Percentiles rank a stretch among this genome's conserved stretches.
These are phyloP conservation scores for Fusarium sterilihyphosum DNA, from an alignment of 2,329 filamentous ascomycete species.

Conservation along the genomic window DNA sequence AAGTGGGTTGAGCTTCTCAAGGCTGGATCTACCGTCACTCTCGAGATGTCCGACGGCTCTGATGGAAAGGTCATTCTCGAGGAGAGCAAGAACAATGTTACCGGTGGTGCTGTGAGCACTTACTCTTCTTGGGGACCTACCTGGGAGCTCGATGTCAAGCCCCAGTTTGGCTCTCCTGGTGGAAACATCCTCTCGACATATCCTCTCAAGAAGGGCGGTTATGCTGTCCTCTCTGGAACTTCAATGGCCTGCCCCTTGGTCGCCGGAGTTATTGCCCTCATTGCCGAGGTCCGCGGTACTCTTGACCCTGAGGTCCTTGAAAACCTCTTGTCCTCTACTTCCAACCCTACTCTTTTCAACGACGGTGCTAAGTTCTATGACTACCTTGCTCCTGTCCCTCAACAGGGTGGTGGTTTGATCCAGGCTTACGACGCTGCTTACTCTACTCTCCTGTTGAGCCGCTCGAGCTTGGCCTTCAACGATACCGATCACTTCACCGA, in stretches of 20 bases:
- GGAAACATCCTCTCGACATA: slow-evolving; percentile 68
- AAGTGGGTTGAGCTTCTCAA: slow-evolving; percentile 24
- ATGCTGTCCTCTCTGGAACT: slow-evolving; percentile 64
- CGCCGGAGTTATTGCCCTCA: slow-evolving; percentile 64
- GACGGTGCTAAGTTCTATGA: slow-evolving; percentile 49
- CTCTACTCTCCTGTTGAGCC: slow-evolving; percentile 61
- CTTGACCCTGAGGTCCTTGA: slow-evolving; percentile 60
- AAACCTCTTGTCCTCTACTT: slow-evolving; percentile 59
- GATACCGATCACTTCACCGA: slow-evolving; percentile 66
- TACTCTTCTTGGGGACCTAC: slow-evolving; percentile 70
- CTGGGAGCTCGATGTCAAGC: slow-evolving; percentile 66
- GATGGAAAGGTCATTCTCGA: slow-evolving; percentile 44
- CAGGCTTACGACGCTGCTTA: slow-evolving; percentile 69
- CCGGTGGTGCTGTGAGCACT: slow-evolving; percentile 62
- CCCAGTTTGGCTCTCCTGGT: slow-evolving; percentile 64
- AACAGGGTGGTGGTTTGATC: slow-evolving; percentile 69
- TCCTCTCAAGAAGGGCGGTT: slow-evolving; percentile 57
- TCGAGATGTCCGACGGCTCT: slow-evolving; percentile 55
- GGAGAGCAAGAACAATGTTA: slow-evolving; percentile 51
- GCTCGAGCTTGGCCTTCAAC: slow-evolving; percentile 70
- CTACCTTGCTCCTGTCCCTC: slow-evolving; percentile 63
- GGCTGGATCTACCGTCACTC: slow-evolving; percentile 52
- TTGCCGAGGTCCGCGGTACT: slow-evolving; percentile 62
- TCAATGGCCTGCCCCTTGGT: slow-evolving; percentile 69
- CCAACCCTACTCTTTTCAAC: slow-evolving; percentile 61